phyloP scores from a whole-genome alignment of 2,329 filamentous ascomycete genomes.

The Pseudodiploospora longispora region DNA sequence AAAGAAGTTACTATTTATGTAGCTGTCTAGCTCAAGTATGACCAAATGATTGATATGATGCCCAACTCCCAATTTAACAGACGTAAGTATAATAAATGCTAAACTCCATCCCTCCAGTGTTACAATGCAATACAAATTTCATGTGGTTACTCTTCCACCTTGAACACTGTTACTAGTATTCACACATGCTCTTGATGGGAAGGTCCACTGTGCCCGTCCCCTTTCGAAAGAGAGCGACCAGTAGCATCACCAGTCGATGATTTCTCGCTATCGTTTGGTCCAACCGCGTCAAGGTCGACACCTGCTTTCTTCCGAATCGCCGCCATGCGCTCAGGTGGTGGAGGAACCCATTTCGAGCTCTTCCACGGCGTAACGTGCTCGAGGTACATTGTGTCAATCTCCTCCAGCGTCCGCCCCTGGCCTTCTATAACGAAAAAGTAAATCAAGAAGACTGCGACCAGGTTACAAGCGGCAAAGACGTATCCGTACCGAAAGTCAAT shows the following conservation, averaged over 20 bases:
- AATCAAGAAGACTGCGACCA: conserved; percentile 55
- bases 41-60: too few relatives aligned
- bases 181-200: conserved; percentile 8
- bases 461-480: conserved; percentile 65
- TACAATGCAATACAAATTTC: too few relatives aligned
- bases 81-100: too few relatives aligned
- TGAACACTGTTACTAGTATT: neutral
- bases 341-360: conserved; percentile 46
- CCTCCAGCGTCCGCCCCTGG: conserved; percentile 65
- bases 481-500: conserved; percentile 67
- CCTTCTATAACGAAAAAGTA: conserved; percentile 74
- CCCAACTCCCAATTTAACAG: too few relatives aligned
- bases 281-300: conserved; percentile 24
- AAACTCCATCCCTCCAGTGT: too few relatives aligned
- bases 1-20: too few relatives aligned
- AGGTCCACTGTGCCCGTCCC: neutral
- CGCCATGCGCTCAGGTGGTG: conserved; percentile 35
- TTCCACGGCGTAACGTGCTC: conserved; percentile 55
- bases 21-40: too few relatives aligned
- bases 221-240: neutral
- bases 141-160: too few relatives aligned
- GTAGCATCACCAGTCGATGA: neutral
- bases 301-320: conserved; percentile 34
- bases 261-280: conserved; percentile 1
- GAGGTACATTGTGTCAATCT: conserved; percentile 74